These are phyloP conservation scores for Xerocomellus dryophilus DNA, from an alignment of 768 basidiomycete species.

Conservation along the genomic window DNA sequence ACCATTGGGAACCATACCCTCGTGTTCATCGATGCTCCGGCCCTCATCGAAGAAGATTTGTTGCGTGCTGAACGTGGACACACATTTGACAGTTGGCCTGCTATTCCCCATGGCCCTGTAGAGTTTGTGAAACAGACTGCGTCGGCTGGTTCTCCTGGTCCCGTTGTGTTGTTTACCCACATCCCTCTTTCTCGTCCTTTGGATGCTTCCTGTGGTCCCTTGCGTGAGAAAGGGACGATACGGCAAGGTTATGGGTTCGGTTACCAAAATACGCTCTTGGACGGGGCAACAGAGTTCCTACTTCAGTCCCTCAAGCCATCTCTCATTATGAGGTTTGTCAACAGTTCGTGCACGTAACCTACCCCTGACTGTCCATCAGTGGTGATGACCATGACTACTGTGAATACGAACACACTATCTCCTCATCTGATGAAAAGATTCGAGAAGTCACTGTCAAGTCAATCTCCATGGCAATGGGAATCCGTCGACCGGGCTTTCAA, in stretches of 20 bases:
- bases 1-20: constrained; percentile 70
- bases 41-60: constrained; percentile 71
- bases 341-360: neutral
- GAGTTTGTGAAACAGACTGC: constrained; percentile 50
- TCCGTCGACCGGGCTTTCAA: constrained; percentile 84
- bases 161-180: constrained; percentile 77
- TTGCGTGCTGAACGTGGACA: constrained; percentile 42
- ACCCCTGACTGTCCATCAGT: constrained; percentile 36
- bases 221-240: constrained; percentile 73
- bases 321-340: constrained; percentile 67
- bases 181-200: constrained; percentile 83
- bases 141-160: constrained; percentile 32
- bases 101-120: constrained; percentile 47
- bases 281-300: constrained; percentile 62
- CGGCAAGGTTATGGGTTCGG: constrained; percentile 71
- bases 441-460: constrained; percentile 87
- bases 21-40: constrained; percentile 69
- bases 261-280: constrained; percentile 81
- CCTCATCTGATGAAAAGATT: constrained; percentile 29
- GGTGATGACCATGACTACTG: constrained; percentile 98
- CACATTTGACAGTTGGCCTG: constrained; percentile 46
- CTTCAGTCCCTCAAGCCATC: constrained; percentile 62
- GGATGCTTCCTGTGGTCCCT: constrained; percentile 67
- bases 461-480: constrained; percentile 86
- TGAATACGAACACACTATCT: constrained; percentile 57